Evolutionary conservation across 805 yeast genomes (phyloP), one percentile per base, ranked within the genome.

Genomic region (Candida anglica): DNA sequence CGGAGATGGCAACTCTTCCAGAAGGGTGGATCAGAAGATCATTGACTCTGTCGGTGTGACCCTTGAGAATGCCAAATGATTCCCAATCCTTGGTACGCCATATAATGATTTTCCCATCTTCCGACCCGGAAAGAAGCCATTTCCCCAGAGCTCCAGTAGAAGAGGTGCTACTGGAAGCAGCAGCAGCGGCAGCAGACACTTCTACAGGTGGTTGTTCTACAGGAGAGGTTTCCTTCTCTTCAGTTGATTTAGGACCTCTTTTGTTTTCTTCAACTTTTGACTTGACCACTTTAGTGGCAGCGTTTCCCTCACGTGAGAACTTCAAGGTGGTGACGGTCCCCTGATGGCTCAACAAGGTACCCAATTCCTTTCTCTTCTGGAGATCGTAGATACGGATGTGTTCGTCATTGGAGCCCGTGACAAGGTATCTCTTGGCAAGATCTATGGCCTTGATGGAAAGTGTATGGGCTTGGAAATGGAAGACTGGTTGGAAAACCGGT

Each of bases 41-140:
- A 45, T 82, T 84, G 27, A 93, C 75, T 34, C 84, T 70, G n/a
- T 78, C 91, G 28, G 72, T 73, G 60, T 91, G 98, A 9, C 97
- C 98, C 56, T 88, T 88, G 57, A 93, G 66, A 10, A 81, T 78
- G 4, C 93, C 95, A 55, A 86, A 80, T 27, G 79, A 72, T 53
- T 93, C 98, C 98, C 98, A 93, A 61, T 93, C 98, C 56, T 86
- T 87, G 3, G 93, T 84, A 58, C 98, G 72, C 98, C 98, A 93
- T 27, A 93, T 74, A 33, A 87, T 76, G 30, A 93, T 79, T 39
- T 79, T 81, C 16, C 96, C 95, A 55, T 93, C 98, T 28, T 85
- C 95, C 2, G 89, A 84, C 1, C 93, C 95, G 9, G 94, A 82
- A 17, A 93, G 62, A 22, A 93, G 69, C 98, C 98, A 93, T 52